phyloP scores from a whole-genome alignment of 352 stramenopile species.

The Blastocystis sp. region DNA sequence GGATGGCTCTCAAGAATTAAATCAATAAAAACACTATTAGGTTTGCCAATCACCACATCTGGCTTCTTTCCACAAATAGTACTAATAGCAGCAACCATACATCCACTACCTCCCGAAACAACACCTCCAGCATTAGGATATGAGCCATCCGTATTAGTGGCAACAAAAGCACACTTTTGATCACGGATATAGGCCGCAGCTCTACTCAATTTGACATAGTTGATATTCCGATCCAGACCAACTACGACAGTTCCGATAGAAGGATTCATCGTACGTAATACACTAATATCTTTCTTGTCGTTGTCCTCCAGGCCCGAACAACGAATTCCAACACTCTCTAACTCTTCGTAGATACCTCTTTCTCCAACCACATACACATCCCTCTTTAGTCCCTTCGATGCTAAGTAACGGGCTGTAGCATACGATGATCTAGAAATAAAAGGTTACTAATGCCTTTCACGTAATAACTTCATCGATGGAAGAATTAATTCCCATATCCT shows the following conservation, averaged over 20 bases:
- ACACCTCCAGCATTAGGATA: conserved; percentile 44
- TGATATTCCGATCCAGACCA: conserved; percentile 52
- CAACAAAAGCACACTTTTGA: conserved; percentile 21
- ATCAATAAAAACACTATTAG: conserved; percentile 40
- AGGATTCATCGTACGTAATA: neutral
- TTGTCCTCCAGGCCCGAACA: conserved; percentile 46
- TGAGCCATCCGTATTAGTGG: conserved; percentile 64
- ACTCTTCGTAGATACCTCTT: conserved; percentile 53
- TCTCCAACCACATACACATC: conserved; percentile 57
- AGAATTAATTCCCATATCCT: conserved; percentile 20
- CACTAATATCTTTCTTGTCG: neutral
- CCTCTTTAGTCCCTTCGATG: neutral
- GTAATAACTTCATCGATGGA: conserved; percentile 39
- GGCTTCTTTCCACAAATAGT: conserved; percentile 25
- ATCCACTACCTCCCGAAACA: conserved; percentile 49
- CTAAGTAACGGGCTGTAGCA: conserved; percentile 61
- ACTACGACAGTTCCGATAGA: conserved; percentile 41
- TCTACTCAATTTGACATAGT: conserved; percentile 58
- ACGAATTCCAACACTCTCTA: conserved; percentile 42
- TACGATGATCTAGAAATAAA: conserved; percentile 51
- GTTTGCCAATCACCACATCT: conserved; percentile 30
- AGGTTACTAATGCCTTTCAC: neutral
- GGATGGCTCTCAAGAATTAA: neutral
- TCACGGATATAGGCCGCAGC: conserved; percentile 54
- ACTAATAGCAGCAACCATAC: conserved; percentile 35